Base-by-base conservation (phyloP, 768 basidiomycete genomes). In the Galerina marginata region DNA sequence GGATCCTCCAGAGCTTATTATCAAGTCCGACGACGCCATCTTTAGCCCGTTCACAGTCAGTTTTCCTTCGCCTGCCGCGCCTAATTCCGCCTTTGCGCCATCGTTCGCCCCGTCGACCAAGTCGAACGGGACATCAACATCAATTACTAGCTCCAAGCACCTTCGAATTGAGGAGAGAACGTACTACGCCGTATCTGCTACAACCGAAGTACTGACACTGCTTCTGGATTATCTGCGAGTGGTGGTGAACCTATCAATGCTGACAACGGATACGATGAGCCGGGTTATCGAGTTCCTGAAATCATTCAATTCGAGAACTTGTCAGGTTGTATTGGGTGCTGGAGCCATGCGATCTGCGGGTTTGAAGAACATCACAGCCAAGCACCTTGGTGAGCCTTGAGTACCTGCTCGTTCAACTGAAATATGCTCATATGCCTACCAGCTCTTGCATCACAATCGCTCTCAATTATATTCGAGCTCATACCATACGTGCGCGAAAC, bases 281-380 rank as follows among this genome's bases (percentile, higher is more conserved):
- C 86, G 93, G 38, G 83, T 96, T 25, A 93, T 99, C 64, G 97
- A 99, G 73, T 96, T 96, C 71, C 79, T 99, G 60, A 99, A 98
- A 77, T 90, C 95, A 26, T 99, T 96, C 81, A 99, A 99, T 73
- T 99, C 96, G 33, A 81, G 97, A 66, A 96, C 95, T 2, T 99
- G 97, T 75, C 97, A 99, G 72, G 96, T 99, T 46, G 97, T 99
- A 0, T 81, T 99, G 9, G 97, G 97, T 3, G 97, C 97, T 9
- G 97, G 97, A 12, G 97, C 97, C n/a, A 98, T 99, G 96, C 83
- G 95, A 44, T 95, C 93, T 15, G 97, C 97, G 16, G 97, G 97
- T 6, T 76, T 99, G 68, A 98, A 93, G 76, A 96, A 99, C 71
- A 99, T 99, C 71, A 98, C 97, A 0, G 97, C 97, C 42, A 97